Evolutionary conservation across 164 flowering plant species (phyloP), one percentile per base, ranked within the genome.

Genomic region (Nelumbo lutea): DNA sequence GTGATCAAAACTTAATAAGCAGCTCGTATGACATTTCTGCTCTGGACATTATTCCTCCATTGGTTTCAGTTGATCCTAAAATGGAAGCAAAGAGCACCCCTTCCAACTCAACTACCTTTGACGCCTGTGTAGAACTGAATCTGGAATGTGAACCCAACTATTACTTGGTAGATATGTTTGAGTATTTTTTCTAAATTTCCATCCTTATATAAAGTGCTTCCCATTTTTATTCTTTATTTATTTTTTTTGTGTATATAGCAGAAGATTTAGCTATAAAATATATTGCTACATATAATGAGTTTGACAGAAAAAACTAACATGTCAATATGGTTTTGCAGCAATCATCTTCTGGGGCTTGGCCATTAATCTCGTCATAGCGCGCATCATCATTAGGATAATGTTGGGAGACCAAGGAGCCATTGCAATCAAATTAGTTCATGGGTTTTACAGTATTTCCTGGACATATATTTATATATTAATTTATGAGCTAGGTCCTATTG

Each of bases 101-200:
- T 6, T 58, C 61, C 41, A 1, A 42, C 61, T 27, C 61, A 58
- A 58, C 61, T 41, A 58, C 41, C 61, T 58, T 58, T 58, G 61
- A 58, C 0, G 61, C 61, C 6, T 15, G 39, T 42, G 61, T 1
- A 44, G 82, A 78, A 42, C 72, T 84, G 55, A 69, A 71, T 61
- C 42, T 81, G 41, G 87, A 83, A 50, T 80, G 79, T 70, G 80
- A 83, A 59, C 42, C 74, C 14, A 62, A 59, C 27, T 66, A 72
- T 59, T 77, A 69, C 65, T 85, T 84, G 89, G 71, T 59, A 66
- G 78, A 85, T 55, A 56, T 83, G 43, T 64, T 85, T 47, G 73
- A 80, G 85, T 83, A 81, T 52, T 82, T 60, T 45, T 59, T 53
- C 44, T 27, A 27, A 0, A 27, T 27, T 27, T 27, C 27, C 27